A percentile compares a stretch with the other conserved stretches of the same genome.
Evolutionary conservation across 2,329 filamentous ascomycete genomes (phyloP).

Genomic region (Colletotrichum sojae): DNA sequence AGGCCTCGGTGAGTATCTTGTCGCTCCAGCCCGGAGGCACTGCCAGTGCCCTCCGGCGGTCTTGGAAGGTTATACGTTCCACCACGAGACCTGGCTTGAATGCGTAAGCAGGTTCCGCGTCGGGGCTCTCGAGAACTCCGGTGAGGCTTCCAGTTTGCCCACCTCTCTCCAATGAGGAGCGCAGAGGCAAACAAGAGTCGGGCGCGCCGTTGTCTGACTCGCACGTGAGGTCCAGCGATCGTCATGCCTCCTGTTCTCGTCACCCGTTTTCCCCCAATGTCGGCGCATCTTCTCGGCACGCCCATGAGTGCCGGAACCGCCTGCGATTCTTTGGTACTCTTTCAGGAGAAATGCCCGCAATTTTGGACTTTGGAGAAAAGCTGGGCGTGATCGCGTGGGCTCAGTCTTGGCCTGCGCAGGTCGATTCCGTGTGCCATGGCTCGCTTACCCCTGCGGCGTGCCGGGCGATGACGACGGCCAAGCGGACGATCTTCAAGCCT

Average conservation of each 20-base stretch:
- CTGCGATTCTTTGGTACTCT: not conserved
- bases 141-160: not conserved
- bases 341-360: not conserved
- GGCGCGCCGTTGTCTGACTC: constrained; percentile 31
- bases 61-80: not conserved
- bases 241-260: constrained; percentile 20
- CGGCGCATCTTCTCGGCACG: constrained; percentile 6
- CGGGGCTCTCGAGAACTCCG: not conserved
- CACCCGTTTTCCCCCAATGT: constrained; percentile 8
- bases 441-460: constrained; percentile 26
- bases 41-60: not conserved
- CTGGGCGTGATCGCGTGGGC: constrained; percentile 17
- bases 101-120: constrained; percentile 8
- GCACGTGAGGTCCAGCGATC: constrained; percentile 34
- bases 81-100: not conserved
- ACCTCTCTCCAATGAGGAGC: not conserved
- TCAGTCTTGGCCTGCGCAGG: constrained; percentile 29
- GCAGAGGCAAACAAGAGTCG: not conserved
- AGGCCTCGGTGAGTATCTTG: not conserved
- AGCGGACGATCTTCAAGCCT: constrained; percentile 36
- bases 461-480: constrained; percentile 35
- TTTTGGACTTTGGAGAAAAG: not conserved
- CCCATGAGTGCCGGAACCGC: constrained; percentile 17
- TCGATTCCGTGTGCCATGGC: constrained; percentile 38
- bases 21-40: not conserved